phyloP scores from a whole-genome alignment of 345 rosid species.

The Barbarea vulgaris region DNA sequence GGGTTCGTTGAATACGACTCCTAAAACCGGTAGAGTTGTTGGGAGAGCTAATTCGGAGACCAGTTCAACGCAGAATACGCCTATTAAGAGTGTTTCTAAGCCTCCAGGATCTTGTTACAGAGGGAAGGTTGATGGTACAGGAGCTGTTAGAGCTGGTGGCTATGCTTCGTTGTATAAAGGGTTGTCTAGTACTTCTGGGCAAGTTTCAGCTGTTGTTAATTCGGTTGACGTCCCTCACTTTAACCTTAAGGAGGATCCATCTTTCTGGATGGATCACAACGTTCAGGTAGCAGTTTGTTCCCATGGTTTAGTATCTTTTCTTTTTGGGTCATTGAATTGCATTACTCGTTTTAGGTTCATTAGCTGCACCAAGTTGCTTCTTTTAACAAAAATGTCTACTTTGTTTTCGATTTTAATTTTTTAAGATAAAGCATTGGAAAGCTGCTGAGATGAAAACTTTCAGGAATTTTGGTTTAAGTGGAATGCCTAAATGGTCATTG shows the following conservation, averaged over 20 bases:
- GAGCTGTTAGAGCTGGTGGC: constrained; percentile 55
- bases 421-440: neutral
- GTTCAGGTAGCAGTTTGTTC: constrained; percentile 67
- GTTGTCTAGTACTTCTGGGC: constrained; percentile 53
- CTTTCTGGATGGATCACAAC: constrained; percentile 98
- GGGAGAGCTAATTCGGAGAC: constrained; percentile 40
- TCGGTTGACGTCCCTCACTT: constrained; percentile 93
- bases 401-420: neutral
- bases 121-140: constrained; percentile 58
- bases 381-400: neutral
- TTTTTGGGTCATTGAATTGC: neutral
- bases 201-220: constrained; percentile 51
- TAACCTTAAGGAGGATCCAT: constrained; percentile 85
- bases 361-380: constrained; percentile 23
- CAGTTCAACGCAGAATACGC: constrained; percentile 84
- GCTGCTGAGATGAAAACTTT: neutral
- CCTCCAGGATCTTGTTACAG: constrained; percentile 66
- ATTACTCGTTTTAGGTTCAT: constrained; percentile 8
- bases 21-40: constrained; percentile 46
- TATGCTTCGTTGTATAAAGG: constrained; percentile 82
- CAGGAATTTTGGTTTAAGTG: neutral
- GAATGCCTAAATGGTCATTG: neutral
- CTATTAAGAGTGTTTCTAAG: constrained; percentile 87
- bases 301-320: neutral
- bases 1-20: constrained; percentile 52